Base-by-base conservation (phyloP, 116 monocot species). In the Dioscorea cayenensis region DNA sequence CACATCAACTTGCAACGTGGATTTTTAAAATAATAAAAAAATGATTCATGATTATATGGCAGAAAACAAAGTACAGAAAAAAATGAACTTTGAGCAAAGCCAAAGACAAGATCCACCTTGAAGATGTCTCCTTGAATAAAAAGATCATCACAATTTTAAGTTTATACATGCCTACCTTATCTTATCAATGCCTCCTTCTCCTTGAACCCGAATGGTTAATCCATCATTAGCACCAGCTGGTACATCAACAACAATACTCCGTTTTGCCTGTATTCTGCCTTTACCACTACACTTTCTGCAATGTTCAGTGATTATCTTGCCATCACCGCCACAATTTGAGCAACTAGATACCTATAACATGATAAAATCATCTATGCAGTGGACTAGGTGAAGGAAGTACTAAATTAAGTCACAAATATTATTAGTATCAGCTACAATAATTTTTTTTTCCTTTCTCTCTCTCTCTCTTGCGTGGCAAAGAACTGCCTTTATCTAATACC, bases 211-310 rank as follows among this genome's bases (percentile, higher is more conserved):
- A 74, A 90, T 77, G 35, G 96, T 88, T 50, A 68, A 86, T 38
- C 86, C 93, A 86, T 90, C 83, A 76, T 71, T 68, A 71, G 90
- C 86, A 78, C 96, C 96, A 71, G 93, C 88, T 65, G 96, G 96
- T 48, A 97, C 77, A 59, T 87, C 78, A 52, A 97, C 67, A 74
- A 65, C 75, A 14, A 97, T 67, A 73, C 27, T 83, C 35, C 73
- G 64, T 14, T 83, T 75, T 52, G 71, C 78, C 51, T 82, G 78
- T 38, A 92, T 11, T 77, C 78, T 88, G 51, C 97, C 93, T 69
- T 86, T 71, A 36, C 93, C 97, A 62, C 60, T 65, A 63, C 97
- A 97, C 49, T 71, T 81, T 81, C 69, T 86, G 75, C 97, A 97
- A 36, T 64, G 65, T 60, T 92, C 96, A 66, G 77, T 81, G 48